Evolutionary conservation across 148 eudicot species (phyloP).

Genomic region (Heliamphora exappendiculata): DNA sequence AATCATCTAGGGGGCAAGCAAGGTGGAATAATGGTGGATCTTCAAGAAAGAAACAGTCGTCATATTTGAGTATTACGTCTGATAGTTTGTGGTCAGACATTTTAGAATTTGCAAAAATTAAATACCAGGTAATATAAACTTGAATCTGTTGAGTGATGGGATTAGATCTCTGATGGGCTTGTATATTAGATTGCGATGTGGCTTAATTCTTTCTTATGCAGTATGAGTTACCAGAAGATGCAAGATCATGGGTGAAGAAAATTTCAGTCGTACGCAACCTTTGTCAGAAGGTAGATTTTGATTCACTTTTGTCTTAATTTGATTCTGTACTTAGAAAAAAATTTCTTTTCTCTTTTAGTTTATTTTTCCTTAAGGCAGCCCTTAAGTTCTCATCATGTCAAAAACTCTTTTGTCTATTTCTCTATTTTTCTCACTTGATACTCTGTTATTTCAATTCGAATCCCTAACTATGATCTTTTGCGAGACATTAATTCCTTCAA

Average conservation of each 20-base stretch:
- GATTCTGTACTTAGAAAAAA: not conserved
- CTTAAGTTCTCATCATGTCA: not conserved
- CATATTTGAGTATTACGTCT: conserved; percentile 40
- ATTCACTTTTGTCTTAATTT: not conserved
- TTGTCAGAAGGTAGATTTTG: conserved; percentile 64
- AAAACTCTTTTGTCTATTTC: not conserved
- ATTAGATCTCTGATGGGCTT: not conserved
- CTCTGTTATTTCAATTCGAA: not conserved
- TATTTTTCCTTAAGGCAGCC: not conserved
- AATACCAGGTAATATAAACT: conserved; percentile 67
- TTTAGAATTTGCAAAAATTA: conserved; percentile 66
- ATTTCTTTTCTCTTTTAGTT: not conserved
- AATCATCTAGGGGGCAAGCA: conserved; percentile 44
- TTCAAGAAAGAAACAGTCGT: conserved; percentile 32
- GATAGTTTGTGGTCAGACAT: conserved; percentile 87
- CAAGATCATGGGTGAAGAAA: conserved; percentile 64
- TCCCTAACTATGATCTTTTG: not conserved
- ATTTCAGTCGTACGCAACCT: conserved; percentile 90
- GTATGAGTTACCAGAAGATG: conserved; percentile 84
- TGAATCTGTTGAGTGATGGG: not conserved
- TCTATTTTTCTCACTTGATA: not conserved
- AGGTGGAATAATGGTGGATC: conserved; percentile 43
- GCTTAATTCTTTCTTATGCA: conserved; percentile 25
- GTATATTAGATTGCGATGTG: not conserved
- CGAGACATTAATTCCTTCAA: not conserved